A percentile compares a stretch with the other conserved stretches of the same genome.
These are phyloP conservation scores for Austroboletus eburneus DNA, from an alignment of 768 basidiomycete species.

Conservation along the genomic window DNA sequence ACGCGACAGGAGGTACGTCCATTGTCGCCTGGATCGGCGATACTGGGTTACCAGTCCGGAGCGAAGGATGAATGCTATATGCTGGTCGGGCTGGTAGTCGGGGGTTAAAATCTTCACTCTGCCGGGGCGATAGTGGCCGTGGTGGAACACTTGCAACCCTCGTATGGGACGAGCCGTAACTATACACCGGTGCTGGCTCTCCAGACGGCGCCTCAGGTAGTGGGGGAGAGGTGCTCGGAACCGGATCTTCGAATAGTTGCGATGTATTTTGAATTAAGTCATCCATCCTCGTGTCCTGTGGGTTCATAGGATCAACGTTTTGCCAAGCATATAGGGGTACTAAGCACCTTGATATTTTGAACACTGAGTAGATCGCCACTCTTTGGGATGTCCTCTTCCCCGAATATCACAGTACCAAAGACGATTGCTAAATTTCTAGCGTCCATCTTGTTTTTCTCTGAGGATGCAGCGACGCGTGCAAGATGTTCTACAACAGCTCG, in stretches of 20 bases:
- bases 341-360: slow-evolving; percentile 65
- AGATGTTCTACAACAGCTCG: slow-evolving; percentile 82
- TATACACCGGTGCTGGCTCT: slow-evolving; percentile 51
- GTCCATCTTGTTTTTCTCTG: slow-evolving; percentile 90
- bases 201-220: slow-evolving; percentile 69
- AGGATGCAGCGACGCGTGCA: slow-evolving; percentile 58
- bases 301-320: slow-evolving; percentile 5
- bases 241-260: slow-evolving; percentile 61
- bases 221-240: slow-evolving; percentile 53
- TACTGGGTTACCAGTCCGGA: slow-evolving; percentile 44
- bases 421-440: slow-evolving; percentile 88
- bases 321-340: slow-evolving; percentile 31
- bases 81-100: slow-evolving; percentile 63
- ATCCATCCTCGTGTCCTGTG: slow-evolving; percentile 74
- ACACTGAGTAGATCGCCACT: slow-evolving; percentile 71
- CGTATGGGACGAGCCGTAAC: slow-evolving; percentile 72
- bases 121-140: slow-evolving; percentile 19
- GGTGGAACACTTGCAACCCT: slow-evolving; percentile 49
- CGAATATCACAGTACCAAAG: slow-evolving; percentile 85
- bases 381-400: slow-evolving; percentile 86
- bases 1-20: slow-evolving; percentile 28
- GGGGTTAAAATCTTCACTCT: slow-evolving; percentile 68
- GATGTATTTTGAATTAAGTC: slow-evolving; percentile 73
- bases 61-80: slow-evolving; percentile 76
- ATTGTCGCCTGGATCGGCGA: slow-evolving; percentile 44